Conservation (phyloP, 768 basidiomycete species). For the Polyporus arcularius region DNA sequence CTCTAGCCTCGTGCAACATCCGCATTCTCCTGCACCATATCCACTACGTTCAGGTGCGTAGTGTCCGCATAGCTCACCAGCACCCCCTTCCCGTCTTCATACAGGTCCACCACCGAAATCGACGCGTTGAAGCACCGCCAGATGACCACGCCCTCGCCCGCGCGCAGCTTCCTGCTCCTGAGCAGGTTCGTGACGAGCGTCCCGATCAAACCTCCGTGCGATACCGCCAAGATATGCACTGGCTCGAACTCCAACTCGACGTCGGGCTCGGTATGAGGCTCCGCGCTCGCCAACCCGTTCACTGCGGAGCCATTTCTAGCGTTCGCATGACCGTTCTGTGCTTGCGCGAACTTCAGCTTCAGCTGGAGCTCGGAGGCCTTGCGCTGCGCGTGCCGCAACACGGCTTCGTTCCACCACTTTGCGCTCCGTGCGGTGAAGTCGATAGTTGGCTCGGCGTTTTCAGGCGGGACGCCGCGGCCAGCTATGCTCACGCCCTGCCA, state of each 20-base stretch:
- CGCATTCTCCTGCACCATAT: conserved; percentile 48
- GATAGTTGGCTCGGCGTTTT: conserved; percentile 37
- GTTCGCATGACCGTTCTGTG: not conserved
- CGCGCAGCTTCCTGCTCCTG: conserved; percentile 39
- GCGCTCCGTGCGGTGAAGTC: conserved; percentile 51
- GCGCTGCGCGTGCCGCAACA: conserved; percentile 35
- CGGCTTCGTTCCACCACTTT: conserved; percentile 60
- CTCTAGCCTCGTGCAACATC: conserved; percentile 37
- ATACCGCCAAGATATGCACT: conserved; percentile 55
- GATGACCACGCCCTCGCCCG: conserved; percentile 34
- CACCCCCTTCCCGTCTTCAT: conserved; percentile 36
- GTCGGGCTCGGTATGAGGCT: not conserved
- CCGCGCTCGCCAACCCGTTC: too few relatives aligned
- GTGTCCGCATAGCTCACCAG: conserved; percentile 57
- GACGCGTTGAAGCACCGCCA: conserved; percentile 52
- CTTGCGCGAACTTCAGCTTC: not conserved
- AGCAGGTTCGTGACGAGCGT: conserved; percentile 51
- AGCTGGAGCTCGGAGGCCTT: conserved; percentile 5
- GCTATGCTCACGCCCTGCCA: conserved; percentile 49
- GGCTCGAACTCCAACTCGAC: conserved; percentile 23
- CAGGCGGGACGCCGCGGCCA: conserved; percentile 17
- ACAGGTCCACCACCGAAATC: conserved; percentile 61
- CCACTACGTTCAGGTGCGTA: conserved; percentile 46
- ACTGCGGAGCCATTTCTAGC: too few relatives aligned
- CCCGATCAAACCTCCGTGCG: conserved; percentile 68